Percentiles rank a stretch among this genome's conserved stretches.
These are phyloP conservation scores for Cytospora leucostoma DNA, from an alignment of 2,329 filamentous ascomycete species.

Conservation along the genomic window DNA sequence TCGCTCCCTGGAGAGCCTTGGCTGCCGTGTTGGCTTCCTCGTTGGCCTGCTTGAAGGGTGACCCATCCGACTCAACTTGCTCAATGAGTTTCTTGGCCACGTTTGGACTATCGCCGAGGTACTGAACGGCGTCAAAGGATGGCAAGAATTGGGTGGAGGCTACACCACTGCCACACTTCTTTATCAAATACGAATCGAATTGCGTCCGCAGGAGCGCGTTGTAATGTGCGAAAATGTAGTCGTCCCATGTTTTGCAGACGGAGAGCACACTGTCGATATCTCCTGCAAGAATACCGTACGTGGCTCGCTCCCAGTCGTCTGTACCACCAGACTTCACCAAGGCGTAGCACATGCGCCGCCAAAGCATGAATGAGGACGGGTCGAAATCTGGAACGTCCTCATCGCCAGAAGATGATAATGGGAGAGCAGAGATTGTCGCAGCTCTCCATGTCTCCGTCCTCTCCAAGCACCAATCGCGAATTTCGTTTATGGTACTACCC, in stretches of 20 bases:
- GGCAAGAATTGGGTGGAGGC: constrained; percentile 59
- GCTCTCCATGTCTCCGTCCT: constrained; percentile 89
- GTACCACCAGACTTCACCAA: constrained; percentile 68
- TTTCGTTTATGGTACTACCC: constrained; percentile 71
- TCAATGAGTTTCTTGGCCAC: constrained; percentile 62
- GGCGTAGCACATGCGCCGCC: constrained; percentile 76
- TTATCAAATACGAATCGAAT: constrained; percentile 71
- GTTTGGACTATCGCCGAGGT: constrained; percentile 55
- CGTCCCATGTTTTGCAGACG: constrained; percentile 80
- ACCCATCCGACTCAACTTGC: constrained; percentile 55
- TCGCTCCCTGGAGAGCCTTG: constrained; percentile 75
- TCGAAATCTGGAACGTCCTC: constrained; percentile 45
- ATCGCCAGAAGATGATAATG: constrained; percentile 55
- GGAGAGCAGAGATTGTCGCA: constrained; percentile 74
- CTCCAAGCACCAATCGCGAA: constrained; percentile 84
- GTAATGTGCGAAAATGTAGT: constrained; percentile 83
- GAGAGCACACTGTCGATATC: constrained; percentile 76
- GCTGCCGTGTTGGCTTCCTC: constrained; percentile 64
- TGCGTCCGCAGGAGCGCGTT: constrained; percentile 81
- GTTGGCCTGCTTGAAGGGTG: constrained; percentile 45
- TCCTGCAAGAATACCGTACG: constrained; percentile 87
- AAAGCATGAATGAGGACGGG: constrained; percentile 59
- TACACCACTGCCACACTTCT: constrained; percentile 54
- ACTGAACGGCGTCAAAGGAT: constrained; percentile 65
- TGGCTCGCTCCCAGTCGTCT: constrained; percentile 81